Conservation (phyloP, 495 filamentous ascomycete genomes). For the Penicillium mononematosum region DNA sequence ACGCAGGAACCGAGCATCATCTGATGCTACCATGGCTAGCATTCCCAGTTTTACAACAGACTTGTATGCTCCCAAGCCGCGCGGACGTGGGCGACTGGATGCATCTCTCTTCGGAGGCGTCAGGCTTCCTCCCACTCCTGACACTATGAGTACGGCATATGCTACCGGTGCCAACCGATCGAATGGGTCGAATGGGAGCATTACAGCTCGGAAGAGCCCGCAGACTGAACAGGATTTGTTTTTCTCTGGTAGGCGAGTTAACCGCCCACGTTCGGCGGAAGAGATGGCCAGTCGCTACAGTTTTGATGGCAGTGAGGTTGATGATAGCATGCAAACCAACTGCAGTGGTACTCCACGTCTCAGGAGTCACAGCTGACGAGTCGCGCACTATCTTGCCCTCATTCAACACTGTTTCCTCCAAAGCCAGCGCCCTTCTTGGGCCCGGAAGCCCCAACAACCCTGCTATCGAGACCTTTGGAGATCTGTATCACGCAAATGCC, state of each 20-base stretch:
- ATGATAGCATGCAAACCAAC: constrained; percentile 34
- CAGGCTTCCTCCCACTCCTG: constrained; percentile 44
- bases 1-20: constrained; percentile 18
- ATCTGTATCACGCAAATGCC: constrained; percentile 19
- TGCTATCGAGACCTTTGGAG: constrained; percentile 22
- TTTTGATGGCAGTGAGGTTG: constrained; percentile 30
- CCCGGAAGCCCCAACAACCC: constrained; percentile 30
- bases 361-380: constrained; percentile 22
- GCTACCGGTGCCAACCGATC: constrained; percentile 32
- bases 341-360: constrained; percentile 34
- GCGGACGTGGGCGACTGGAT: constrained; percentile 30
- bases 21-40: constrained; percentile 21
- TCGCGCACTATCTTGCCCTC: constrained; percentile 34
- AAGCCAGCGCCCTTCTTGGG: constrained; percentile 27
- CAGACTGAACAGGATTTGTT: constrained; percentile 19
- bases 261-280: constrained; percentile 38
- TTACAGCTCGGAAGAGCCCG: constrained; percentile 27
- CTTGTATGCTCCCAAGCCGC: constrained; percentile 25
- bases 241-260: constrained; percentile 22
- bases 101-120: constrained; percentile 36
- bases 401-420: constrained; percentile 33
- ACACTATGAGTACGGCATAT: constrained; percentile 47
- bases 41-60: constrained; percentile 21
- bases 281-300: constrained; percentile 34
- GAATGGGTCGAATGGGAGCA: constrained; percentile 32